Evolutionary conservation across 1,284 basidiomycete species (phyloP).

Genomic region (Cryptococcus sp.): DNA sequence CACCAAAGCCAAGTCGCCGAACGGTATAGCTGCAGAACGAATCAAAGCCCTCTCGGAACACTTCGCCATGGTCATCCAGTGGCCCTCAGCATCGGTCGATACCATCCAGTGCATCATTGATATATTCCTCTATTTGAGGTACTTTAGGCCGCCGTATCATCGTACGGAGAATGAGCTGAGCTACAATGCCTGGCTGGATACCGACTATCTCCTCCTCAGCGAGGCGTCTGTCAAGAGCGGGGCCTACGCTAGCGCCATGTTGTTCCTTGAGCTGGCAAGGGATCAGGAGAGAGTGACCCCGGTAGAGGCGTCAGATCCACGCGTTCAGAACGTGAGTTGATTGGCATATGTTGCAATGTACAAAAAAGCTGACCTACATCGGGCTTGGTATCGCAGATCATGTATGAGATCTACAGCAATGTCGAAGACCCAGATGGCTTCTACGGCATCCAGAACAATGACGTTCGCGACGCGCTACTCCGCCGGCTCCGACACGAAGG

Average conservation of each 20-base stretch:
- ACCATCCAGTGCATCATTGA: conserved; percentile 65
- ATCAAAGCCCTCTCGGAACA: conserved; percentile 62
- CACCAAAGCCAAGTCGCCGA: too few species aligned
- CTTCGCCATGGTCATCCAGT: conserved; percentile 57
- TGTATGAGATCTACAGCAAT: conserved; percentile 90
- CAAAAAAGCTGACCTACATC: conserved; percentile 22
- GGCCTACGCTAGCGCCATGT: conserved; percentile 81
- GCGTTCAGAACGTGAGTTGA: conserved; percentile 39
- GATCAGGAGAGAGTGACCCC: conserved; percentile 56
- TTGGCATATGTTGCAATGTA: background rate
- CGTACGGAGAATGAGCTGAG: conserved; percentile 59
- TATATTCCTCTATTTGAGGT: conserved; percentile 77
- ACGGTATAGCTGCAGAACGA: conserved; percentile 1
- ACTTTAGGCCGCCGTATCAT: conserved; percentile 59
- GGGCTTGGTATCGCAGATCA: conserved; percentile 61
- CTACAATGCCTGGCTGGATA: conserved; percentile 79
- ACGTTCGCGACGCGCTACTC: conserved; percentile 75
- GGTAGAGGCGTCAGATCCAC: conserved; percentile 20
- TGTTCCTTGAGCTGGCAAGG: conserved; percentile 81
- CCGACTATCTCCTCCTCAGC: conserved; percentile 74
- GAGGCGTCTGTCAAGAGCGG: conserved; percentile 74
- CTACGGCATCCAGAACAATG: conserved; percentile 80
- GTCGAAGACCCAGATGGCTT: conserved; percentile 98
- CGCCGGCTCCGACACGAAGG: conserved; percentile 88
- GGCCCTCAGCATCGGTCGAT: conserved; percentile 18